phyloP scores from a whole-genome alignment of 208 protist genomes.

The Trypanosoma congolense region DNA sequence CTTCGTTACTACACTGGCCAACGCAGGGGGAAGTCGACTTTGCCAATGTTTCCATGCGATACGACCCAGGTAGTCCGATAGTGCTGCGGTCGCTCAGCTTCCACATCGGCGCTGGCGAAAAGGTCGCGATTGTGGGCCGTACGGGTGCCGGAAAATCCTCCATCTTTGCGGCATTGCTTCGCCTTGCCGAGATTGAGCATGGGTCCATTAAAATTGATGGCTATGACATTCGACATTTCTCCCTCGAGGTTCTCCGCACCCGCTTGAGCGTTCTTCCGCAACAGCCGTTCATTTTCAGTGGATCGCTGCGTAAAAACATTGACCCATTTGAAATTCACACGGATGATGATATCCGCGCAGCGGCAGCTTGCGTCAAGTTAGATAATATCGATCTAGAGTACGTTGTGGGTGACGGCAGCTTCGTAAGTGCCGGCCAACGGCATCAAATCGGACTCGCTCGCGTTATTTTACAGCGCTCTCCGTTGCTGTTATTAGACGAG shows the following conservation, averaged over 20 bases:
- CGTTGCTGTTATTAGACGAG: slow-evolving; percentile 26
- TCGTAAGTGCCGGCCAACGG: slow-evolving; percentile 17
- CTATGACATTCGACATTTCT: slow-evolving; percentile 7
- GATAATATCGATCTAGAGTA: slow-evolving; percentile 9
- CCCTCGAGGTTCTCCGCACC: slow-evolving; percentile 11
- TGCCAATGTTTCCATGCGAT: slow-evolving; percentile 32
- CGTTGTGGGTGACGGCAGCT: slow-evolving; percentile 5
- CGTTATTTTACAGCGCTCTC: slow-evolving; percentile 15
- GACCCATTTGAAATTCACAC: slow-evolving; percentile 24
- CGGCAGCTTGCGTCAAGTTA: slow-evolving; percentile 13
- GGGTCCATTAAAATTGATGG: slow-evolving; percentile 28
- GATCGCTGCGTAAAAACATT: slow-evolving; percentile 31
- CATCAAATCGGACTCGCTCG: slow-evolving; percentile 24
- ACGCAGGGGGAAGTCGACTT: slow-evolving; percentile 34
- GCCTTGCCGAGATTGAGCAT: slow-evolving; percentile 16
- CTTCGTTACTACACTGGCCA: slow-evolving; percentile 28
- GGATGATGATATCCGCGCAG: slow-evolving; percentile 19
- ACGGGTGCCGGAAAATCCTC: slow-evolving; percentile 57
- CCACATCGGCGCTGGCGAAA: slow-evolving; percentile 31
- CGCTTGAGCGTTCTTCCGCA: slow-evolving; percentile 32
- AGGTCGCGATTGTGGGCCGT: slow-evolving; percentile 40
- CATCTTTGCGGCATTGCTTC: slow-evolving; percentile 39
- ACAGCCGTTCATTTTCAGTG: slow-evolving; percentile 30
- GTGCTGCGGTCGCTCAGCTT: slow-evolving; percentile 33
- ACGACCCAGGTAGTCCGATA: slow-evolving; percentile 22